Evolutionary conservation across 2,329 filamentous ascomycete genomes (phyloP), one percentile per base, ranked within the genome.

Genomic region (Teratosphaeria gauchensis): DNA sequence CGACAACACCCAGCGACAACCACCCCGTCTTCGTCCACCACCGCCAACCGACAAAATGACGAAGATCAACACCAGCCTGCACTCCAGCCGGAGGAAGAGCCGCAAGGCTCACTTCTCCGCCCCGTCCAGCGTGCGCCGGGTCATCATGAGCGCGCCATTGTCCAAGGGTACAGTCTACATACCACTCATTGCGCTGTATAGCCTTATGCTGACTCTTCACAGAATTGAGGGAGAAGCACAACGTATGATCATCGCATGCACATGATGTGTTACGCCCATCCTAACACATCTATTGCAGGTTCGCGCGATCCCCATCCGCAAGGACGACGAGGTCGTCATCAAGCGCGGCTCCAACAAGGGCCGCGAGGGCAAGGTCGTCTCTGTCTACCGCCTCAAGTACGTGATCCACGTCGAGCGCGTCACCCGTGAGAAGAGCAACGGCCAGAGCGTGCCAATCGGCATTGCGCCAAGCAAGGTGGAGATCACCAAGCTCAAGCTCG

Each of bases 321-420:
- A 96, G 83, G 92, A 96, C 76, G 89, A 74, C 66, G 72, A 74
- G 67, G 91, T 97, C 76, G 83, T 83, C 75, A 88, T 99, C 73
- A 87, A 92, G 76, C 92, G 94, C 71, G 94, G 94, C 74, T 82
- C 83, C 80, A 89, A 95, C 85, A 97, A 97, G 85, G 94, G 92
- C 76, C 90, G 91, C 74, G 92, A 97, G 84, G 94, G 94, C 83
- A 97, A 97, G 84, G 84, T 99, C 81, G 92, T 87, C 73, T 90
- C 89, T 73, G 92, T 97, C 78, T 99, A 96, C 88, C 90, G 91
- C 78, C 88, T 96, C 75, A 97, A 97, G 82, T 99, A 94, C 81
- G 84, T 91, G 76, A 87, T 99, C 76, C 92, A 97, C 86, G 79
- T 99, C 78, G 92, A 96, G 86, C 90, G 92, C 74, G 87, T 99